Conservation (phyloP, 768 basidiomycete species). For the Sarcodon aspratus region DNA sequence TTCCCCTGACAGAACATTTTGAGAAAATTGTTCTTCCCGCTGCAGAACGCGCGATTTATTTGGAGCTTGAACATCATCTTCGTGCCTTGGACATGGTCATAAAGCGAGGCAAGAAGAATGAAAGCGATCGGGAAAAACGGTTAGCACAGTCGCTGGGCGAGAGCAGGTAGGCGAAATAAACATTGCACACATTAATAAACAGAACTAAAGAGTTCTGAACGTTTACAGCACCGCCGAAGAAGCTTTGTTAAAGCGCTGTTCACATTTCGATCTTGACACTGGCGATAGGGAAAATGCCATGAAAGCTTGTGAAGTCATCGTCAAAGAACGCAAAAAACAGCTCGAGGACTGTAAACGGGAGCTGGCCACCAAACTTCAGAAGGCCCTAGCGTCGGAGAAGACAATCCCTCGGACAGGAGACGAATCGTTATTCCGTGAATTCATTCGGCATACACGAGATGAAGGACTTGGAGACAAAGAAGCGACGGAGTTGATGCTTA, state of each 20-base stretch:
- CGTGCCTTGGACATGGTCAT: conserved; percentile 81
- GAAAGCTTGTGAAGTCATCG: conserved; percentile 89
- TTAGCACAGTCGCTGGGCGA: conserved; percentile 80
- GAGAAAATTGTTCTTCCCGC: conserved; percentile 70
- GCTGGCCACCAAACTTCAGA: conserved; percentile 50
- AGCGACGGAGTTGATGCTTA: conserved; percentile 47
- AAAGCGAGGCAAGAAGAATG: conserved; percentile 51
- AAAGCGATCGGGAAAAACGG: conserved; percentile 83
- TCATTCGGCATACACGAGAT: conserved; percentile 53
- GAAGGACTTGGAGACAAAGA: conserved; percentile 75
- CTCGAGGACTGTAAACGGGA: conserved; percentile 71
- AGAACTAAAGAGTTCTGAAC: not conserved
- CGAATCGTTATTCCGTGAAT: conserved; percentile 76
- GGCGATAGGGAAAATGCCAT: conserved; percentile 61
- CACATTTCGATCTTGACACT: conserved; percentile 83
- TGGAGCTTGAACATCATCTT: conserved; percentile 89
- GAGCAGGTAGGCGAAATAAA: conserved; percentile 45
- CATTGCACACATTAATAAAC: not conserved
- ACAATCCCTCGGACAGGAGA: conserved; percentile 47
- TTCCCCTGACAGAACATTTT: conserved; percentile 60
- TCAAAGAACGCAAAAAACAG: conserved; percentile 70
- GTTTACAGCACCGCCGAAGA: conserved; percentile 69
- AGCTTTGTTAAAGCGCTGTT: conserved; percentile 89
- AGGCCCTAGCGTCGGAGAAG: conserved; percentile 60
- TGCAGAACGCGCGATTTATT: conserved; percentile 88